These are phyloP conservation scores for Trapa incisa DNA, from an alignment of 345 rosid genomes.

Conservation along the genomic window DNA sequence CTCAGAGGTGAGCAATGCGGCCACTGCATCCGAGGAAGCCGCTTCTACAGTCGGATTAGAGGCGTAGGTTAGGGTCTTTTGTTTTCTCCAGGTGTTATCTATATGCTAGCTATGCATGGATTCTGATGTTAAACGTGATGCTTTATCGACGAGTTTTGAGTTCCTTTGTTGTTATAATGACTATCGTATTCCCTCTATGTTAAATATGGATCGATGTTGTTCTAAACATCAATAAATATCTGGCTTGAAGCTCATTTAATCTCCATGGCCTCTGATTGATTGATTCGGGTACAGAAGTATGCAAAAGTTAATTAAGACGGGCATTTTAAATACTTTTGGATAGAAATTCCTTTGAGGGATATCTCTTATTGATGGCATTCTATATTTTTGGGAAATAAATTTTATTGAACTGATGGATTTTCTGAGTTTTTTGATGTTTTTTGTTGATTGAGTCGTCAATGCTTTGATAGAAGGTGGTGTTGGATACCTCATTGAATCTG, in stretches of 20 bases:
- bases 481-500: neutral
- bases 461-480: neutral
- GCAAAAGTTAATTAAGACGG: neutral
- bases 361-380: neutral
- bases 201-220: neutral
- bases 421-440: neutral
- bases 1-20: neutral
- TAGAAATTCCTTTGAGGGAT: neutral
- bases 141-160: neutral
- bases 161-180: neutral
- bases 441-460: neutral
- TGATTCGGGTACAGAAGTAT: neutral
- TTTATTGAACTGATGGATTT: too few relatives aligned
- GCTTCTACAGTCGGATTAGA: constrained; percentile 7
- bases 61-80: constrained; percentile 9
- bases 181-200: neutral
- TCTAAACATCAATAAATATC: neutral
- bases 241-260: neutral
- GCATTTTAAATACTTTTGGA: neutral
- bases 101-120: neutral
- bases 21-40: constrained; percentile 8
- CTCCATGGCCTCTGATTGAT: neutral
- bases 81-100: neutral
- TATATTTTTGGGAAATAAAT: neutral
- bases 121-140: neutral